Evolutionary conservation across 345 rosid genomes (phyloP), one percentile per base, ranked within the genome.

Genomic region (Stellera chamaejasme): DNA sequence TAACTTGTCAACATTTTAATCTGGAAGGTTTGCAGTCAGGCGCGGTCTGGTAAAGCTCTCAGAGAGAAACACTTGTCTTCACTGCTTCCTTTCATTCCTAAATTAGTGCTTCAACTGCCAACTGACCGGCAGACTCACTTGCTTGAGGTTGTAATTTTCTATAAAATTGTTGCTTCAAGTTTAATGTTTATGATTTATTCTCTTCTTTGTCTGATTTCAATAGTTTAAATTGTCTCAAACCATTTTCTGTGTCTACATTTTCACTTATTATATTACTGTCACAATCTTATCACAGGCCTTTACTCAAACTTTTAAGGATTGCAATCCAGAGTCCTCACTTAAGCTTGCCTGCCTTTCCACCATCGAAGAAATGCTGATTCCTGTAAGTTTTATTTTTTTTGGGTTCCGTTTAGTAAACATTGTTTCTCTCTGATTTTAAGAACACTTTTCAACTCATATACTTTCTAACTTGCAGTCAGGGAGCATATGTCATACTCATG

Each of bases 51-150:
- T 59, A 82, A 70, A 77, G 63, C 71, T 47, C 55, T 44, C 45
- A 63, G 74, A 51, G 81, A 78, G 45, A 81, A 81, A 59, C 79
- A 72, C 66, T 56, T 77, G 50, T 72, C 73, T 48, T 50, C 64
- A 39, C 72, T 93, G 41, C 66, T 87, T 54, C 78, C 82, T 36
- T 89, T 71, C 72, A 62, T 87, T 56, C 86, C 99, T 58, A 83
- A 78, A 69, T 87, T 87, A 63, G 53, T 82, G 45, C 66, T 60
- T 32, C 75, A 70, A 55, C 74, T 79, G 63, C 61, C 61, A 39
- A 61, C 51, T 52, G 50, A 58, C 59, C 82, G 91, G 97, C 84
- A 72, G 68, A 63, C 61, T 39, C 74, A 69, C 50, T 78, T 93
- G 77, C 79, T 93, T 28, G 81, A 87, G 99, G 96, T 93, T 69